Conservation (phyloP, 768 basidiomycete species). For the Tubosaeta sp. region DNA sequence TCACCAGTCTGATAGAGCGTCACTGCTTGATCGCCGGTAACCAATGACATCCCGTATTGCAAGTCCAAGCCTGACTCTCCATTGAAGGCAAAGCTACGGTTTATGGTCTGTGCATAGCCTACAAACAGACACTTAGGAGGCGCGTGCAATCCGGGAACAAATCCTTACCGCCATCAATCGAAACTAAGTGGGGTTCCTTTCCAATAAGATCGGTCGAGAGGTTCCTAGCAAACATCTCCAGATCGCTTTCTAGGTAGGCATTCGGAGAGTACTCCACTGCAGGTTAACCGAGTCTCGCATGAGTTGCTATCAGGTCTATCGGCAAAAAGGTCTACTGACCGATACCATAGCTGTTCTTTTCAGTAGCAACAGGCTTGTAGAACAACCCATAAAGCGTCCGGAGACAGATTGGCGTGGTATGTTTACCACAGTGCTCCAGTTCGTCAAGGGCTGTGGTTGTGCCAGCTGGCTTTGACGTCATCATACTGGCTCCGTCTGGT, state of each 20-base stretch:
- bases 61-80: slow-evolving; percentile 32
- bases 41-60: slow-evolving; percentile 30
- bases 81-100: slow-evolving; percentile 16
- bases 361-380: slow-evolving; percentile 21
- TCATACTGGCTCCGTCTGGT: slow-evolving; percentile 4
- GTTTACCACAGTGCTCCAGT: slow-evolving; percentile 19
- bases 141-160: slow-evolving; percentile 1
- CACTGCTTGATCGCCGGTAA: slow-evolving; percentile 26
- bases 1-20: slow-evolving; percentile 35
- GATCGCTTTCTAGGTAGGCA: slow-evolving; percentile 27
- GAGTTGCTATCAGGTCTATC: not conserved
- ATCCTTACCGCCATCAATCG: slow-evolving; percentile 34
- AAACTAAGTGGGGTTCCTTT: slow-evolving; percentile 26
- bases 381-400: slow-evolving; percentile 24
- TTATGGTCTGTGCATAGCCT: slow-evolving; percentile 26
- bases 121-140: not conserved
- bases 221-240: slow-evolving; percentile 31
- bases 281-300: not conserved
- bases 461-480: slow-evolving; percentile 12
- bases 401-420: slow-evolving; percentile 31
- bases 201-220: slow-evolving; percentile 19
- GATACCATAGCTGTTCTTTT: slow-evolving; percentile 33
- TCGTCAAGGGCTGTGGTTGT: slow-evolving; percentile 6
- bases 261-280: slow-evolving; percentile 31
- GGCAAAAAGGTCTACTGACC: slow-evolving; percentile 13